phyloP scores from a whole-genome alignment of 805 yeast species.

The Pichia pseudocactophila region DNA sequence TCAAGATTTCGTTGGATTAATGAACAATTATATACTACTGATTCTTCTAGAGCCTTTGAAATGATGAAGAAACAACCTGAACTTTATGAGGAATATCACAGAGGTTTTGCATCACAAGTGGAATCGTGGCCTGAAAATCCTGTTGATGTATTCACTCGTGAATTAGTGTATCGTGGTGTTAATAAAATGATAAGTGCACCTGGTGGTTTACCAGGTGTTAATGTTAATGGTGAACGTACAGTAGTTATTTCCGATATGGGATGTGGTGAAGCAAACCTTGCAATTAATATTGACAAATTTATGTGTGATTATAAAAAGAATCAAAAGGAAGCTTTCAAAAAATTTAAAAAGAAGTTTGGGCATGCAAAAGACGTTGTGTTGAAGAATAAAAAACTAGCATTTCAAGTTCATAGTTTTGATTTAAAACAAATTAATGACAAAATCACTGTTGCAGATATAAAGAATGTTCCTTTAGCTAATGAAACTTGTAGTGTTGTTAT shows the following conservation, averaged over 20 bases:
- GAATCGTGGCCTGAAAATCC: constrained; percentile 99
- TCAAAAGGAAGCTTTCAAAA: constrained; percentile 25
- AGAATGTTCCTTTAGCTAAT: constrained; percentile 76
- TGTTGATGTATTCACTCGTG: constrained; percentile 77
- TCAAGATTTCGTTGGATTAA: constrained; percentile 97
- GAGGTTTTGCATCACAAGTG: constrained; percentile 91
- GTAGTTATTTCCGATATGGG: constrained; percentile 97
- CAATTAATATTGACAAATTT: constrained; percentile 52
- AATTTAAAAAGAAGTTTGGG: constrained; percentile 21
- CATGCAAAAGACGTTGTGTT: constrained; percentile 13
- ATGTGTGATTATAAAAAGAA: constrained; percentile 25
- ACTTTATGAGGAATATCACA: constrained; percentile 88
- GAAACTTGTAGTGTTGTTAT: constrained; percentile 79
- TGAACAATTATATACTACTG: constrained; percentile 86
- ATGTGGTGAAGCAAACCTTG: constrained; percentile 93
- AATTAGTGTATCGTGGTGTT: constrained; percentile 48
- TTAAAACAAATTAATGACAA: constrained; percentile 79
- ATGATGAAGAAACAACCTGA: constrained; percentile 76
- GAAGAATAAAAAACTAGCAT: constrained; percentile 28
- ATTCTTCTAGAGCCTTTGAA: constrained; percentile 67
- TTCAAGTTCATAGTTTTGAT: constrained; percentile 82
- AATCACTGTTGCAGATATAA: constrained; percentile 95
- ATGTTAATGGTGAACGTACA: constrained; percentile 33
- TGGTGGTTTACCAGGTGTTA: constrained; percentile 83
- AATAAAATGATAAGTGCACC: constrained; percentile 79